Evolutionary conservation across 169 alveolate species (phyloP).

Genomic region (Babesia ovata): DNA sequence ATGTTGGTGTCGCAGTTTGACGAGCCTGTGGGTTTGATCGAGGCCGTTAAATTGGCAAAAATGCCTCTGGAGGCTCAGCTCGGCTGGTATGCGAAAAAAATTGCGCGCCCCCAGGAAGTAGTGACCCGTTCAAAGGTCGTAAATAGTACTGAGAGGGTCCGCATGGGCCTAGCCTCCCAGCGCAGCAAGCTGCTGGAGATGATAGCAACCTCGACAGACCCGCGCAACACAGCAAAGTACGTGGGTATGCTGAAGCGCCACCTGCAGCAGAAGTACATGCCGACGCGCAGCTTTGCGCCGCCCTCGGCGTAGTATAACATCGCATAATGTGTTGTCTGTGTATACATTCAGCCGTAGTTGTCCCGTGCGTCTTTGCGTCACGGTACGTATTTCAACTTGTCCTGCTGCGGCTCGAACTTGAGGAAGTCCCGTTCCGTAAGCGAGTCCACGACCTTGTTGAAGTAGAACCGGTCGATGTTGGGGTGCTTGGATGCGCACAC

Average conservation of each 20-base stretch:
- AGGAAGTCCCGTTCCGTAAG: slow-evolving; percentile 51
- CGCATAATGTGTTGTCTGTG: neutral
- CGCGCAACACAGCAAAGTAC: neutral
- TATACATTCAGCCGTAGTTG: neutral
- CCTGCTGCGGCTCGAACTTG: slow-evolving; percentile 17
- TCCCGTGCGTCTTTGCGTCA: neutral
- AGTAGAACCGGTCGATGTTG: slow-evolving; percentile 42
- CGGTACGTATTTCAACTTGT: slow-evolving; percentile 39
- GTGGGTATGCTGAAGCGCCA: slow-evolving; percentile 22
- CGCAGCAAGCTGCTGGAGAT: slow-evolving; percentile 57
- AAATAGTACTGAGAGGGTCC: neutral
- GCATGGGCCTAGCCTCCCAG: slow-evolving; percentile 10
- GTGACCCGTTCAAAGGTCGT: slow-evolving; percentile 32
- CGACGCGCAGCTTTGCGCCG: slow-evolving; percentile 28
- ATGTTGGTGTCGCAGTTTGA: slow-evolving; percentile 19
- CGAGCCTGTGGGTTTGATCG: slow-evolving; percentile 53
- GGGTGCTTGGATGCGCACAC: slow-evolving; percentile 30
- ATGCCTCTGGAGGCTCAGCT: slow-evolving; percentile 47
- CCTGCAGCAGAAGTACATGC: slow-evolving; percentile 28
- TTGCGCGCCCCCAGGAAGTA: slow-evolving; percentile 7
- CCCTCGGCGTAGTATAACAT: neutral
- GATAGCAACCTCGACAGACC: slow-evolving; percentile 41
- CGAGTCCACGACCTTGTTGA: slow-evolving; percentile 62
- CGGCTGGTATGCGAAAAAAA: slow-evolving; percentile 41
- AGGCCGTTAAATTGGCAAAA: slow-evolving; percentile 54